Conservation (phyloP, 2,329 filamentous ascomycete genomes). For the Endothia cerciana region DNA sequence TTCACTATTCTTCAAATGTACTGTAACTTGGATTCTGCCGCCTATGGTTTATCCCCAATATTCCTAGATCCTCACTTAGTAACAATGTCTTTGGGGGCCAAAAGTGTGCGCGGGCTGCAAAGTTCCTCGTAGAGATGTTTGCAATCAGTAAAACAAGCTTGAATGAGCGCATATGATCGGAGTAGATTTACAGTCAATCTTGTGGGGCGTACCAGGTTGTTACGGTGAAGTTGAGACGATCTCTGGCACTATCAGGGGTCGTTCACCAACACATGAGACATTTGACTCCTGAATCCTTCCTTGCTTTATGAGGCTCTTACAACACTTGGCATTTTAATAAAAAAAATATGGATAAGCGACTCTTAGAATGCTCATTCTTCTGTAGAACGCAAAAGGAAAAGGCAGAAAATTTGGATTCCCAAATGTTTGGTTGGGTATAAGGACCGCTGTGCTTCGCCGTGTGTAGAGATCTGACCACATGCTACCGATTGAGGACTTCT, state of each 20-base stretch:
- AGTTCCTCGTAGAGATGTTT: too few species aligned
- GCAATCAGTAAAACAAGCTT: not conserved
- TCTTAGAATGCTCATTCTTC: not conserved
- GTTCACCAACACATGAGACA: not conserved
- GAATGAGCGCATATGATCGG: not conserved
- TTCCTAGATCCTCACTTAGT: too few species aligned
- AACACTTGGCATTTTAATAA: not conserved
- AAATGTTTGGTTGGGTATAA: too few species aligned
- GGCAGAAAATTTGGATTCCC: too few species aligned
- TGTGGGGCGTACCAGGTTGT: not conserved
- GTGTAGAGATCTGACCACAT: too few species aligned
- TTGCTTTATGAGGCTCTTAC: slow-evolving; percentile 9
- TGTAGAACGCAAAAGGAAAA: not conserved
- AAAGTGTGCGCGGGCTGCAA: too few species aligned
- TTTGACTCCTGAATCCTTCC: slow-evolving; percentile 1
- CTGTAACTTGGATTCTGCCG: too few species aligned
- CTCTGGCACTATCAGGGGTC: not conserved
- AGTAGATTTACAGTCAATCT: not conserved
- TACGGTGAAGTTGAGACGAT: not conserved
- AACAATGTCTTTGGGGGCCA: too few species aligned
- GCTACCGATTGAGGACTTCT: too few species aligned
- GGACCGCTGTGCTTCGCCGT: too few species aligned
- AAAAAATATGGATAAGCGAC: not conserved
- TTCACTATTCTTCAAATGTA: too few species aligned
- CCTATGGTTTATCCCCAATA: too few species aligned